These are phyloP conservation scores for Betula pendula DNA, from an alignment of 306 rosid genomes.

Conservation along the genomic window DNA sequence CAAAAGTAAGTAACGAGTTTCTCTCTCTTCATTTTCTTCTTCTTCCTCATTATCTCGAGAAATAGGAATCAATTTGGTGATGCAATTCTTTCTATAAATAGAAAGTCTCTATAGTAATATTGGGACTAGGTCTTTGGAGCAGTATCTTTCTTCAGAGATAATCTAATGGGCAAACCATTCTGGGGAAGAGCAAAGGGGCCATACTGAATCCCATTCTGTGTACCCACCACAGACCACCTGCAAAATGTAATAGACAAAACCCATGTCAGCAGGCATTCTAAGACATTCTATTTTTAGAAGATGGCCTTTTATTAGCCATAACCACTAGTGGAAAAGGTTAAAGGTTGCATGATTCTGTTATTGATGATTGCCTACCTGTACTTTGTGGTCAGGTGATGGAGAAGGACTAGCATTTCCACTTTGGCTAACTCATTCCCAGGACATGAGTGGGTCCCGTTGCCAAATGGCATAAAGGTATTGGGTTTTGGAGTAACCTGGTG, in stretches of 20 bases:
- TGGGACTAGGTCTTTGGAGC: constrained; percentile 19
- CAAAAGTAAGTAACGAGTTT: constrained; percentile 30
- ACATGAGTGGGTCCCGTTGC: constrained; percentile 90
- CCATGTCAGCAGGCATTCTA: constrained; percentile 13
- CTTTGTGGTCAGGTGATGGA: constrained; percentile 91
- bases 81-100: constrained; percentile 34
- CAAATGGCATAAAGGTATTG: constrained; percentile 94
- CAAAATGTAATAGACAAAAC: constrained; percentile 14
- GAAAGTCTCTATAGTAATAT: constrained; percentile 20
- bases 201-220: constrained; percentile 85
- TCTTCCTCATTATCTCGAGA: constrained; percentile 3
- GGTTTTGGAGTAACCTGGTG: constrained; percentile 80
- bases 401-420: constrained; percentile 80
- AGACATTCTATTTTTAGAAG: constrained; percentile 35
- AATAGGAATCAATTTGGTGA: constrained; percentile 20
- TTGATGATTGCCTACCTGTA: constrained; percentile 63
- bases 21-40: constrained; percentile 26
- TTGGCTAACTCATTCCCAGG: constrained; percentile 97
- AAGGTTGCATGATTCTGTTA: background rate
- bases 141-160: constrained; percentile 45
- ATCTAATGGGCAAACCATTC: constrained; percentile 80
- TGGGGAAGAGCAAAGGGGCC: constrained; percentile 98
- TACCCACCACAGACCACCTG: constrained; percentile 75
- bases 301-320: background rate
- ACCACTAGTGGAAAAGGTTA: background rate